Conservation (phyloP, 352 stramenopile genomes). For the Globisporangium viniferum region DNA sequence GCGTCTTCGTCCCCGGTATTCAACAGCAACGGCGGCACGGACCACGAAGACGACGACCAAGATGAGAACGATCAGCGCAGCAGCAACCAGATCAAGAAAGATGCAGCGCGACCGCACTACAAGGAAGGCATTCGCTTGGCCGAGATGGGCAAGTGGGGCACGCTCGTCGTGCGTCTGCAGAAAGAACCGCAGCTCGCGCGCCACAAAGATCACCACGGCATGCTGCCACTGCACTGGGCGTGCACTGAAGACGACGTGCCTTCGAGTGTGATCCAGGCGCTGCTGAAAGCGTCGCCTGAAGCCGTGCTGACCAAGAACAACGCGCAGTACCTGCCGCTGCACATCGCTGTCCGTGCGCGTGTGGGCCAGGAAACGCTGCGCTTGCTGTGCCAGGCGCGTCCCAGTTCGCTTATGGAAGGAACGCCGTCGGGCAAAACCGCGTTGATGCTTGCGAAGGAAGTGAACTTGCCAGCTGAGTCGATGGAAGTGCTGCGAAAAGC, state of each 20-base stretch:
- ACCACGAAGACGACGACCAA: conserved; percentile 13
- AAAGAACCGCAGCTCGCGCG: conserved; percentile 63
- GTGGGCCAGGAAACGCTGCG: conserved; percentile 46
- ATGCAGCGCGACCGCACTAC: conserved; percentile 54
- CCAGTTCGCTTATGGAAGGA: conserved; percentile 66
- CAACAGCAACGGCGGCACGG: neutral
- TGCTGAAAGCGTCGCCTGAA: conserved; percentile 73
- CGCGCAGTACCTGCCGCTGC: conserved; percentile 77
- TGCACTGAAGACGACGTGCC: conserved; percentile 81
- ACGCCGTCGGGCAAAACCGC: conserved; percentile 72
- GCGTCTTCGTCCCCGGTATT: conserved; percentile 17
- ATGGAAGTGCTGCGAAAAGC: conserved; percentile 68
- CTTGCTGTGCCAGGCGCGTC: conserved; percentile 59
- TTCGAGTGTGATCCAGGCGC: conserved; percentile 45
- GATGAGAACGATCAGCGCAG: conserved; percentile 11
- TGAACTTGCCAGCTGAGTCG: conserved; percentile 34
- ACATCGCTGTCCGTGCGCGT: conserved; percentile 73
- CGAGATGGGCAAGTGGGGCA: conserved; percentile 78
- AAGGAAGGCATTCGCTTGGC: conserved; percentile 80
- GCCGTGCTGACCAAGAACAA: conserved; percentile 80
- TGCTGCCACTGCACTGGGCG: conserved; percentile 82
- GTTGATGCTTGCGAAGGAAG: conserved; percentile 59
- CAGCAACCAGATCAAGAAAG: conserved; percentile 20
- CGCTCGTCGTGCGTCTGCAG: conserved; percentile 54
- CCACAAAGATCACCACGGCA: conserved; percentile 82